phyloP scores from a whole-genome alignment of 345 rosid genomes.

The Arabidopsis suecica region DNA sequence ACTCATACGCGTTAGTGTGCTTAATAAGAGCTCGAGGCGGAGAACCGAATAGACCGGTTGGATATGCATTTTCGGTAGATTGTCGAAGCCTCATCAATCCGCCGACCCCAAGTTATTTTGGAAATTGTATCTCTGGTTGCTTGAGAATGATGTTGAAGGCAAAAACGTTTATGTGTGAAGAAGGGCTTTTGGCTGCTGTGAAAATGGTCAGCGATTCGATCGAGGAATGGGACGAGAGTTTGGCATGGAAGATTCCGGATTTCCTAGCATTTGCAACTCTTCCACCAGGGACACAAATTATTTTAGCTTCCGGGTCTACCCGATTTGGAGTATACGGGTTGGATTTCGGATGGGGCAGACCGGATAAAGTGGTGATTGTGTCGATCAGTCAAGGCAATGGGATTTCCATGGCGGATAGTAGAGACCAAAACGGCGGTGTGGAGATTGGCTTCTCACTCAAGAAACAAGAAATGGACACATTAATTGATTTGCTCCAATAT shows the following conservation, averaged over 20 bases:
- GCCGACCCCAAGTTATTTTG: not conserved
- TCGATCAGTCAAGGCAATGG: conserved; percentile 24
- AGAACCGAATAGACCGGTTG: not conserved
- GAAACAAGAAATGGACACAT: conserved; percentile 34
- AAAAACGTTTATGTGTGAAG: not conserved
- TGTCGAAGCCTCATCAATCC: not conserved
- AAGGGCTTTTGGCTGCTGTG: not conserved
- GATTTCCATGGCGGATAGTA: conserved; percentile 40
- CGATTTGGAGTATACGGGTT: conserved; percentile 41
- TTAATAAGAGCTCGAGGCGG: not conserved
- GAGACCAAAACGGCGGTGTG: conserved; percentile 40
- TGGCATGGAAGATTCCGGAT: not conserved
- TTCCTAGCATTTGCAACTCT: not conserved
- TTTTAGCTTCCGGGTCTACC: conserved; percentile 38
- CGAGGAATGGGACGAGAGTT: not conserved
- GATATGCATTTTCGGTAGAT: not conserved
- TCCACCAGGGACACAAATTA: not conserved
- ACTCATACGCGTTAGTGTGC: not conserved
- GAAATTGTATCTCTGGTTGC: not conserved
- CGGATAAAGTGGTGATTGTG: conserved; percentile 21
- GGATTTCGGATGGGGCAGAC: conserved; percentile 45
- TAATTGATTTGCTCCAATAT: conserved; percentile 1
- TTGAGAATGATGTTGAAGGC: not conserved
- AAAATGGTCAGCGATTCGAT: conserved; percentile 26
- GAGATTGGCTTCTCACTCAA: conserved; percentile 45